A percentile compares a stretch with the other conserved stretches of the same genome.
These are phyloP conservation scores for Penicillium dipodomyicola DNA, from an alignment of 495 filamentous ascomycete species.

Conservation along the genomic window DNA sequence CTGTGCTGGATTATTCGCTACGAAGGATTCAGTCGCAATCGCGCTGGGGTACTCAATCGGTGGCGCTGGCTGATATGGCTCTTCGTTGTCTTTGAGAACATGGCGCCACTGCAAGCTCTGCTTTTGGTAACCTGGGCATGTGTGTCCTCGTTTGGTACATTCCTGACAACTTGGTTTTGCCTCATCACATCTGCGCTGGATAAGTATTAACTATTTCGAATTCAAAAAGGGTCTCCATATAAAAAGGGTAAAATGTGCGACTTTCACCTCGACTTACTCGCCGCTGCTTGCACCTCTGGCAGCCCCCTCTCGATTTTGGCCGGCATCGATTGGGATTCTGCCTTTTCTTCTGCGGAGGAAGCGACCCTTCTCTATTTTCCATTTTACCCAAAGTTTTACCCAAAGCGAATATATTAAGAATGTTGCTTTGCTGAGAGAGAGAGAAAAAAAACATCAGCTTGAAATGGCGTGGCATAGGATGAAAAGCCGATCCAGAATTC, in stretches of 20 bases:
- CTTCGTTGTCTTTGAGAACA: conserved; percentile 22
- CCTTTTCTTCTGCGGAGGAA: conserved; percentile 12
- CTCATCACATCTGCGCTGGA: conserved; percentile 28
- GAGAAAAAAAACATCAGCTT: background rate
- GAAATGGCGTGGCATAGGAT: background rate
- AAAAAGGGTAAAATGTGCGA: conserved; percentile 5
- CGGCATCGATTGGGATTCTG: conserved; percentile 28
- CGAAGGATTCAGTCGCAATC: background rate
- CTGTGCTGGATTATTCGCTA: background rate
- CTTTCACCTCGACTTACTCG: conserved; percentile 25
- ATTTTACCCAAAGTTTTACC: too few relatives aligned
- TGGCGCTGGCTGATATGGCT: conserved; percentile 2
- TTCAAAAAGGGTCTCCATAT: background rate
- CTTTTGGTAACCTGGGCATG: conserved; percentile 26
- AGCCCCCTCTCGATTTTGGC: conserved; percentile 31
- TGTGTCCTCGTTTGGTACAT: conserved; percentile 21
- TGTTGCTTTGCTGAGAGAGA: background rate
- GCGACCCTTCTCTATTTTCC: background rate
- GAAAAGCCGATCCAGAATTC: conserved; percentile 1
- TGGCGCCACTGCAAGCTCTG: conserved; percentile 27
- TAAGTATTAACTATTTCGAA: conserved; percentile 7
- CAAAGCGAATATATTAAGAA: background rate
- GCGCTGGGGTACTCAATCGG: background rate
- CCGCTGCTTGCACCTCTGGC: conserved; percentile 27
- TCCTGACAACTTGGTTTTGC: conserved; percentile 28